Conservation (phyloP, 2,329 filamentous ascomycete genomes). For the Calonectria pseudoreteaudii region DNA sequence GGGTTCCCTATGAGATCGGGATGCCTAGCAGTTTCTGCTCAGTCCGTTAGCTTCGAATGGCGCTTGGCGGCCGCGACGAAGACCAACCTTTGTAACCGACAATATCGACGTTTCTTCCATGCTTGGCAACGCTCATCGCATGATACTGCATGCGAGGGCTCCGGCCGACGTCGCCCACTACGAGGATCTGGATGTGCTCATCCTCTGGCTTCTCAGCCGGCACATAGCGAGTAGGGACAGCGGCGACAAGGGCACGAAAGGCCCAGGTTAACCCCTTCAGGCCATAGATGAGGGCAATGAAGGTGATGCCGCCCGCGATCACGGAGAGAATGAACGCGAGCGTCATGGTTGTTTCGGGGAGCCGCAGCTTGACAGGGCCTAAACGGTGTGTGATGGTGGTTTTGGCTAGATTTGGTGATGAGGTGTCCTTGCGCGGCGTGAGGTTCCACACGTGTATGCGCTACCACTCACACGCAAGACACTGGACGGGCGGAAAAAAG, state of each 20-base stretch:
- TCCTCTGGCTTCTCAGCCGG: constrained; percentile 50
- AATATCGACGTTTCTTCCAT: constrained; percentile 83
- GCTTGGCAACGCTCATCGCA: constrained; percentile 88
- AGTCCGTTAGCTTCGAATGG: constrained; percentile 15
- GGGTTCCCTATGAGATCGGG: constrained; percentile 79
- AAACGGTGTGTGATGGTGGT: constrained; percentile 19
- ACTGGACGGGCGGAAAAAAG: constrained; percentile 9
- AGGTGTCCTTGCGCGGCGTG: constrained; percentile 18
- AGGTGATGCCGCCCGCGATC: constrained; percentile 49
- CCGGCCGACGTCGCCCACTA: constrained; percentile 93
- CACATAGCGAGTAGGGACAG: constrained; percentile 50
- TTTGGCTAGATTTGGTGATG: constrained; percentile 11
- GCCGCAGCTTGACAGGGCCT: constrained; percentile 24
- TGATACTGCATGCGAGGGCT: constrained; percentile 99
- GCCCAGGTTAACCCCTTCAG: constrained; percentile 37
- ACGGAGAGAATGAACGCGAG: constrained; percentile 49
- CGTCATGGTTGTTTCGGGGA: constrained; percentile 33
- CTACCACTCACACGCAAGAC: constrained; percentile 6
- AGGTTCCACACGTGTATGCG: constrained; percentile 18
- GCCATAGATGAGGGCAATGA: constrained; percentile 45
- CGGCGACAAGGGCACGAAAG: constrained; percentile 33
- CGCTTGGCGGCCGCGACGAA: neutral
- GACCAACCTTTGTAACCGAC: constrained; percentile 84
- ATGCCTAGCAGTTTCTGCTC: constrained; percentile 81
- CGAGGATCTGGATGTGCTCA: constrained; percentile 79